A percentile compares a stretch with the other conserved stretches of the same genome.
phyloP scores from a whole-genome alignment of 2,329 filamentous ascomycete genomes.

The Harringtonia lauricola region DNA sequence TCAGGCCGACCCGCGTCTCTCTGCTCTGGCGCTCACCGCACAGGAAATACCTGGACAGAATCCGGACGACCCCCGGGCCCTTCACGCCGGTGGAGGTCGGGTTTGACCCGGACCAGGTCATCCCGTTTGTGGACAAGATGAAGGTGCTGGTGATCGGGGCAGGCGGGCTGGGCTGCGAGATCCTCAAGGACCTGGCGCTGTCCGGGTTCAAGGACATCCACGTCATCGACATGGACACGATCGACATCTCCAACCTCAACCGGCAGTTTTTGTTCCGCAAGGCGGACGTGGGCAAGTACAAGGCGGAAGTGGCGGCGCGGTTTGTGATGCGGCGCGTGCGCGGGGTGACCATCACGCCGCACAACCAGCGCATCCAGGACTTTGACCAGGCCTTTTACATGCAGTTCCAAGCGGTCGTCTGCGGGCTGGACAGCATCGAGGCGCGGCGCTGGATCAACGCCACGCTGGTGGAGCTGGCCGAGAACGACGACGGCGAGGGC shows the following conservation, averaged over 20 bases:
- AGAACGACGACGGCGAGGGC: slow-evolving; percentile 40
- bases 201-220: slow-evolving; percentile 96
- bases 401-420: slow-evolving; percentile 90
- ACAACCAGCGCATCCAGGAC: slow-evolving; percentile 93
- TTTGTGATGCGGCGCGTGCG: slow-evolving; percentile 87
- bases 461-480: slow-evolving; percentile 82
- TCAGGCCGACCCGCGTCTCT: not conserved
- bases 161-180: slow-evolving; percentile 89
- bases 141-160: slow-evolving; percentile 76
- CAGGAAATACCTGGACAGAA: slow-evolving; percentile 76
- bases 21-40: not conserved
- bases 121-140: slow-evolving; percentile 50
- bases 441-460: slow-evolving; percentile 98
- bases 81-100: slow-evolving; percentile 56
- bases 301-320: slow-evolving; percentile 82
- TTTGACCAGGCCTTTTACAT: slow-evolving; percentile 95
- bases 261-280: slow-evolving; percentile 93
- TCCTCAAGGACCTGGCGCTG: slow-evolving; percentile 88
- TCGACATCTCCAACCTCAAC: slow-evolving; percentile 96
- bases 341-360: slow-evolving; percentile 84
- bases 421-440: slow-evolving; percentile 93
- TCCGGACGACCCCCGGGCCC: slow-evolving; percentile 67
- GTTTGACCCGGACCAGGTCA: slow-evolving; percentile 38
- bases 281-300: slow-evolving; percentile 82
- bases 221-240: slow-evolving; percentile 99